Evolutionary conservation across 208 protist species (phyloP), one percentile per base, ranked within the genome.

Genomic region (Crithidia fasciculata): DNA sequence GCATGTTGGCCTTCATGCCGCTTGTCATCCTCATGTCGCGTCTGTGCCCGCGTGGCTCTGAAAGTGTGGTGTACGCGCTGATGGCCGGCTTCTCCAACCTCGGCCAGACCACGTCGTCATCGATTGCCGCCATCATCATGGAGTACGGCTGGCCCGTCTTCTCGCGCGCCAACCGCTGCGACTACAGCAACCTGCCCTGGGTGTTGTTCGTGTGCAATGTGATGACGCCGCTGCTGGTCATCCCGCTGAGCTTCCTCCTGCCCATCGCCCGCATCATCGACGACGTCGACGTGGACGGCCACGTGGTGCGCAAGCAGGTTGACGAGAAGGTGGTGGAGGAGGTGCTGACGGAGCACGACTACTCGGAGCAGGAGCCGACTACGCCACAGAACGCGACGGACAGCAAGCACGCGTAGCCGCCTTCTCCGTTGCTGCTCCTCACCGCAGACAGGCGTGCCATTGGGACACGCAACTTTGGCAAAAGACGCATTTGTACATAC

Each of bases 71-170:
- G 41, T 94, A 89, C 60, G 84, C 92, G 16, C 78, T 95, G 39
- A 78, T 96, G 62, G 86, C 88, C 28, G 92, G 89, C 36, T 92
- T 91, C 58, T 69, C 88, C 39, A 92, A 94, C 79, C 76, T 96
- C 47, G 92, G 89, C 8, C 63, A 69, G 56, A 67, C 74, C 52
- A 80, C 83, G 18, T 78, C 83, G 3, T 68, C n/a, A 18, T 65
- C 80, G 0, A 69, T 91, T 15, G 88, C 81, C 15, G 71, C 80
- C 18, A 43, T 88, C 5, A 37, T 94, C 19, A 84, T 93, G 54
- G 82, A 88, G 66, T 69, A 69, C 41, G 62, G 73, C 39, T 88
- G 65, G 74, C 82, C 83, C 28, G 71, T 96, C 12, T 54, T 62
- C 18, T 72, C 69, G 41, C 69, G 28, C 0, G 39, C 70, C 8